phyloP scores from a whole-genome alignment of 1,284 basidiomycete species.

The Pseudozyma pruni region DNA sequence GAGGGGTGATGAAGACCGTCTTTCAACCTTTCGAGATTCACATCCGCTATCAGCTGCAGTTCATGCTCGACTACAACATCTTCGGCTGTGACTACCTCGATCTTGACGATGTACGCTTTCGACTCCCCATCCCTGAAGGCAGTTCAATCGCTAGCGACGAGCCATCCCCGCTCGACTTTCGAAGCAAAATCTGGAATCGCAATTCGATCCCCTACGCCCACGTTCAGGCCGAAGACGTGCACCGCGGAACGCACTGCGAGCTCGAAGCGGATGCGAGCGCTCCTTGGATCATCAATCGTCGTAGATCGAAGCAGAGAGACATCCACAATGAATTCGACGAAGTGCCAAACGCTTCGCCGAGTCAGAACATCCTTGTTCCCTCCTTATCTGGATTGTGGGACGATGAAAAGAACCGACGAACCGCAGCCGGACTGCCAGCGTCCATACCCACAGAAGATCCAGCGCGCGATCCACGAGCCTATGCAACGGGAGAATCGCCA shows the following conservation, averaged over 20 bases:
- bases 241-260: conserved; percentile 75
- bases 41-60: conserved; percentile 87
- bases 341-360: neutral
- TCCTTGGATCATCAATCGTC: conserved; percentile 86
- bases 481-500: conserved; percentile 40
- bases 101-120: conserved; percentile 71
- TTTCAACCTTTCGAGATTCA: conserved; percentile 81
- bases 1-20: conserved; percentile 72
- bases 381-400: conserved; percentile 94
- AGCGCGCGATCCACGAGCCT: conserved; percentile 45
- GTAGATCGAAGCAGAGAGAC: conserved; percentile 75
- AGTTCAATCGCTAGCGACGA: conserved; percentile 20
- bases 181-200: conserved; percentile 39
- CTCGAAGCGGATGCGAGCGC: conserved; percentile 87
- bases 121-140: conserved; percentile 70
- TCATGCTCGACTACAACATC: conserved; percentile 93
- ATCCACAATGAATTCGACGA: conserved; percentile 75
- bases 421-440: conserved; percentile 48
- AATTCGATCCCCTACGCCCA: conserved; percentile 36
- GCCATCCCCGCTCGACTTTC: conserved; percentile 14
- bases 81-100: conserved; percentile 94
- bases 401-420: conserved; percentile 82
- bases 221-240: conserved; percentile 38
- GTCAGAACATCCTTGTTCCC: conserved; percentile 79
- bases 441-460: conserved; percentile 51